These are phyloP conservation scores for Talaromyces sp. DNA, from an alignment of 2,329 filamentous ascomycete genomes.

Conservation along the genomic window DNA sequence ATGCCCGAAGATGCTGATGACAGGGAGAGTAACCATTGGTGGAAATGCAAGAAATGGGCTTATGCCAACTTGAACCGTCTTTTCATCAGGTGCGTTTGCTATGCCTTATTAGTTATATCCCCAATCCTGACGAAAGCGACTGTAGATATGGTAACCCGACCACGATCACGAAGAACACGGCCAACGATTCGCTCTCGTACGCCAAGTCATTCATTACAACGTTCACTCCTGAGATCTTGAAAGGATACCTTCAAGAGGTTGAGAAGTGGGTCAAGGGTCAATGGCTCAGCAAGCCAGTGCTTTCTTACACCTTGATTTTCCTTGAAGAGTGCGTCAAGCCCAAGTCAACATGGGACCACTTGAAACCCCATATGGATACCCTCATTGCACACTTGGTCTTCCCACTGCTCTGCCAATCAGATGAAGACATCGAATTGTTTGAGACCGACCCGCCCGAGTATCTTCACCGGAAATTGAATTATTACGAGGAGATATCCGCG, in stretches of 20 bases:
- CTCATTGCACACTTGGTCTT: constrained; percentile 93
- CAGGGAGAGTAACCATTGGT: constrained; percentile 93
- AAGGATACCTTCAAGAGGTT: constrained; percentile 88
- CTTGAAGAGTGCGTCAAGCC: constrained; percentile 96
- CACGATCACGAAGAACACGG: constrained; percentile 67
- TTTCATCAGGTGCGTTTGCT: constrained; percentile 68
- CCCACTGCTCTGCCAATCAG: constrained; percentile 84
- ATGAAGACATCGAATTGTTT: constrained; percentile 91
- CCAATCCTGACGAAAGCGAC: neutral
- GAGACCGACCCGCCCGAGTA: constrained; percentile 94
- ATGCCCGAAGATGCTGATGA: constrained; percentile 77
- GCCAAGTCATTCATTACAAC: constrained; percentile 86
- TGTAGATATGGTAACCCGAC: constrained; percentile 81
- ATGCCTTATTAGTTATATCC: constrained; percentile 6
- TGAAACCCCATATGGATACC: constrained; percentile 89
- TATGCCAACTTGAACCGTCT: constrained; percentile 96
- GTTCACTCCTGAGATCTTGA: constrained; percentile 92
- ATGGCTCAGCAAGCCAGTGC: constrained; percentile 90
- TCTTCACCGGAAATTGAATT: constrained; percentile 93
- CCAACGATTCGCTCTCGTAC: constrained; percentile 71
- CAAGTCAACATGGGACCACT: constrained; percentile 91
- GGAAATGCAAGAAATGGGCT: constrained; percentile 99
- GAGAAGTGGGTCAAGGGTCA: constrained; percentile 97
- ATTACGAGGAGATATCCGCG: constrained; percentile 92
- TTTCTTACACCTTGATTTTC: constrained; percentile 91